A percentile compares a stretch with the other conserved stretches of the same genome.
These are phyloP conservation scores for Ziziphus jujuba DNA, from an alignment of 306 rosid genomes.

Conservation along the genomic window DNA sequence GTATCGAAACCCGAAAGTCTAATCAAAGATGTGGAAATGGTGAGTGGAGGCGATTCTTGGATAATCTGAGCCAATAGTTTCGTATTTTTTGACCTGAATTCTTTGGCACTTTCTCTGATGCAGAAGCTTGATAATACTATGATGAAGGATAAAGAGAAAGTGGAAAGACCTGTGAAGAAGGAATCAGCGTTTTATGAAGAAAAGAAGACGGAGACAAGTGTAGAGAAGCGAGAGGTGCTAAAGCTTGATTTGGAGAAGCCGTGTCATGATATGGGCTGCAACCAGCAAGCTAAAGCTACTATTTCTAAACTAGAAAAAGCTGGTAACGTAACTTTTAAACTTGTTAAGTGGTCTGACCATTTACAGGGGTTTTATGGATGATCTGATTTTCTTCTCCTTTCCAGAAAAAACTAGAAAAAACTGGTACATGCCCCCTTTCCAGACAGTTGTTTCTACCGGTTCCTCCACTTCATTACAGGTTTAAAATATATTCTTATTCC, in stretches of 20 bases:
- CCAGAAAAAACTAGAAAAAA: no score
- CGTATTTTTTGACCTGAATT: background rate
- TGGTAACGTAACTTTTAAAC: constrained; percentile 37
- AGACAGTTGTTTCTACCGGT: background rate
- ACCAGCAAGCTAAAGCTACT: constrained; percentile 28
- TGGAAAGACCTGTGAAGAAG: constrained; percentile 26
- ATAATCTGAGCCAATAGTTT: no score
- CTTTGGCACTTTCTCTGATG: constrained; percentile 11
- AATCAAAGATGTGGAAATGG: constrained; percentile 32
- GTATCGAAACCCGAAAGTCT: constrained; percentile 21
- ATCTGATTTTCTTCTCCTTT: no score
- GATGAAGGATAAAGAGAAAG: constrained; percentile 37
- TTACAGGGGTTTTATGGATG: no score
- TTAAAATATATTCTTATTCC: constrained; percentile 4
- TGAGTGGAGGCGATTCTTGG: constrained; percentile 18
- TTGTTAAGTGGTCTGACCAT: no score
- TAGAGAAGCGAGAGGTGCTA: constrained; percentile 2
- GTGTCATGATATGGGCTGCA: constrained; percentile 26
- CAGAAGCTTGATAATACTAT: constrained; percentile 31
- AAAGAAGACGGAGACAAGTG: constrained; percentile 25
- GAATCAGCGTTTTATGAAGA: constrained; percentile 31
- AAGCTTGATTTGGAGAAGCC: constrained; percentile 39
- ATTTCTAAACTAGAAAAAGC: constrained; percentile 35
- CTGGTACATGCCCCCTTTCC: no score
- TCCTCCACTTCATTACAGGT: constrained; percentile 42